These are phyloP conservation scores for Colletotrichum sp. DNA, from an alignment of 2,329 filamentous ascomycete species.

Conservation along the genomic window DNA sequence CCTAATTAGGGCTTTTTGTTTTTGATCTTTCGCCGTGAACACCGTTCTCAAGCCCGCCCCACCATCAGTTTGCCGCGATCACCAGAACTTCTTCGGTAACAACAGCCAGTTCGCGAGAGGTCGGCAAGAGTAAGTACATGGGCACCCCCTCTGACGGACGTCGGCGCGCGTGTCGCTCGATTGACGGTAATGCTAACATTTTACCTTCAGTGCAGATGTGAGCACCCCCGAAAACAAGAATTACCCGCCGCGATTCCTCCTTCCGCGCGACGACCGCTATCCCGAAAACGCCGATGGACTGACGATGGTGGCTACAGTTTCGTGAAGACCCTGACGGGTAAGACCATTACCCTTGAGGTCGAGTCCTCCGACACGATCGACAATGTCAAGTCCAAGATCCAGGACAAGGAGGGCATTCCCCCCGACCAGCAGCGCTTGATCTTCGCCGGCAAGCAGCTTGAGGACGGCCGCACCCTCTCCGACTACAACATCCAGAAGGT, in stretches of 20 bases:
- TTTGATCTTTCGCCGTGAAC: conserved; percentile 1
- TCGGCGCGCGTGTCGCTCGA: not conserved
- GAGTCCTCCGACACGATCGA: conserved; percentile 99
- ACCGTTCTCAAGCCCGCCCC: conserved; percentile 20
- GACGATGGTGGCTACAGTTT: conserved; percentile 67
- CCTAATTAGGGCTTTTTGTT: conserved; percentile 21
- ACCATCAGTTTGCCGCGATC: conserved; percentile 15
- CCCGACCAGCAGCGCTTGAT: conserved; percentile 98
- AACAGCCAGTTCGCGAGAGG: conserved; percentile 48
- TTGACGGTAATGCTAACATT: conserved; percentile 25
- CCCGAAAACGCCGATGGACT: conserved; percentile 24
- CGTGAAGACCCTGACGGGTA: conserved; percentile 99
- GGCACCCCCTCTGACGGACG: not conserved
- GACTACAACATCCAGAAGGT: conserved; percentile 99
- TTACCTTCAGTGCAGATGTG: conserved; percentile 83
- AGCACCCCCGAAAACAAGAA: conserved; percentile 43
- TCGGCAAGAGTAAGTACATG: conserved; percentile 63
- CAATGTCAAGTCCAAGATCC: conserved; percentile 99
- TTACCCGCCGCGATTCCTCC: conserved; percentile 8
- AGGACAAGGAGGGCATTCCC: conserved; percentile 99
- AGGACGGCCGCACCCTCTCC: conserved; percentile 94
- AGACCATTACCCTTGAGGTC: conserved; percentile 99
- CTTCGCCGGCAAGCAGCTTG: conserved; percentile 98
- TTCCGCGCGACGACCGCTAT: conserved; percentile 16
- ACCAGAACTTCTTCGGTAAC: conserved; percentile 33